Percentiles rank a stretch among this genome's conserved stretches.
These are phyloP conservation scores for Prunus mume DNA, from an alignment of 306 rosid genomes.

Conservation along the genomic window DNA sequence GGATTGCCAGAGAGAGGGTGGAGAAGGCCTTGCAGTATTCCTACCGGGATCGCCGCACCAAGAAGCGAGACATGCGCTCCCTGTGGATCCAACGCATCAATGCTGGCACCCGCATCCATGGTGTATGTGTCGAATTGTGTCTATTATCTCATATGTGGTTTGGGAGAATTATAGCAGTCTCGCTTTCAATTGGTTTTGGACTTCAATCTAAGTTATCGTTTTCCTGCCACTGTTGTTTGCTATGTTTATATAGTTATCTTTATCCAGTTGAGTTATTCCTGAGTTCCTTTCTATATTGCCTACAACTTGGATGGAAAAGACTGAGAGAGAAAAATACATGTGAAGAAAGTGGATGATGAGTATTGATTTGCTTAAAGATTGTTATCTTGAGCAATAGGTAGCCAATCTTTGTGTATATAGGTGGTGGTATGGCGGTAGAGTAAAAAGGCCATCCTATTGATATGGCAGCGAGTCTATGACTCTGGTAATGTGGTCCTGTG, in stretches of 20 bases:
- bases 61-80: conserved; percentile 93
- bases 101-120: conserved; percentile 88
- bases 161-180: not conserved
- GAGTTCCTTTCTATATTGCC: not conserved
- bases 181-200: not conserved
- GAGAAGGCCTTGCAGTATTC: conserved; percentile 99
- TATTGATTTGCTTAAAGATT: not conserved
- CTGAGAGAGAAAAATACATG: not conserved
- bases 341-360: not conserved
- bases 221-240: not conserved
- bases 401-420: not conserved
- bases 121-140: conserved; percentile 48
- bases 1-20: conserved; percentile 95
- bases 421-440: not conserved
- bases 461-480: not conserved
- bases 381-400: not conserved
- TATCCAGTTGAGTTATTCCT: not conserved
- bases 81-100: conserved; percentile 96
- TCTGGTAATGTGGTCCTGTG: not conserved
- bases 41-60: conserved; percentile 91
- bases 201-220: not conserved
- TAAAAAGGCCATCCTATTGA: not conserved
- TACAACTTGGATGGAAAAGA: not conserved
- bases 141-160: not conserved
- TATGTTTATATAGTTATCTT: not conserved